Conservation (phyloP, 2,329 filamentous ascomycete species). For the Leptographium procerum region DNA sequence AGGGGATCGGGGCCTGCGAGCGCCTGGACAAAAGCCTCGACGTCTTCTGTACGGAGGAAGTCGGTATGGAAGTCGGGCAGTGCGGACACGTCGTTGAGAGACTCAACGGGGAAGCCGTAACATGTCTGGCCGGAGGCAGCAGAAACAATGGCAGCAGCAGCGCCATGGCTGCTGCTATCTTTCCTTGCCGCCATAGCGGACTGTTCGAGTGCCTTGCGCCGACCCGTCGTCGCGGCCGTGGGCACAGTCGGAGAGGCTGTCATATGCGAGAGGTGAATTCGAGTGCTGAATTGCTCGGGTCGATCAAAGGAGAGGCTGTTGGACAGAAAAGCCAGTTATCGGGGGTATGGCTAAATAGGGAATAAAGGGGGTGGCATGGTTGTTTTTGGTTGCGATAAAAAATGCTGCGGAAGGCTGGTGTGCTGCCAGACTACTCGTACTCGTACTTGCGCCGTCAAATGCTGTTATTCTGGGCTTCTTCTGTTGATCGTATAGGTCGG, state of each 20-base stretch:
- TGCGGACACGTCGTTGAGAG: constrained; percentile 51
- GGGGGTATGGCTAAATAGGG: not conserved
- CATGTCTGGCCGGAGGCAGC: not conserved
- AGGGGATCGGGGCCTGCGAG: constrained; percentile 70
- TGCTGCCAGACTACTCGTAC: too few relatives aligned
- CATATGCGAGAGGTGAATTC: not conserved
- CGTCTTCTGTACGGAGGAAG: constrained; percentile 62
- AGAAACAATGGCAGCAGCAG: not conserved
- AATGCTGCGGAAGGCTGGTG: too few relatives aligned
- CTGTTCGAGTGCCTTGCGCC: not conserved
- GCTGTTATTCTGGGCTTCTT: too few relatives aligned
- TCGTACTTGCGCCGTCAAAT: too few relatives aligned
- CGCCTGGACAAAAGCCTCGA: constrained; percentile 69
- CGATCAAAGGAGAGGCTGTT: not conserved
- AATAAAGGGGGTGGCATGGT: not conserved
- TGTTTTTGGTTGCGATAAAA: too few relatives aligned
- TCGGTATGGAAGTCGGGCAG: constrained; percentile 74
- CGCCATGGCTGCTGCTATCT: not conserved
- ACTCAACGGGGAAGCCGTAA: constrained; percentile 50
- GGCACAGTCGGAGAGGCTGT: not conserved
- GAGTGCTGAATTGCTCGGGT: not conserved
- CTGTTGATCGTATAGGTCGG: too few relatives aligned
- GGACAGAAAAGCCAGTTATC: not conserved
- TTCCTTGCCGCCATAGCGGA: not conserved
- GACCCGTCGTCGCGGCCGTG: not conserved